phyloP scores from a whole-genome alignment of 176 grass and related monocot genomes.

The Hordeum marinum region DNA sequence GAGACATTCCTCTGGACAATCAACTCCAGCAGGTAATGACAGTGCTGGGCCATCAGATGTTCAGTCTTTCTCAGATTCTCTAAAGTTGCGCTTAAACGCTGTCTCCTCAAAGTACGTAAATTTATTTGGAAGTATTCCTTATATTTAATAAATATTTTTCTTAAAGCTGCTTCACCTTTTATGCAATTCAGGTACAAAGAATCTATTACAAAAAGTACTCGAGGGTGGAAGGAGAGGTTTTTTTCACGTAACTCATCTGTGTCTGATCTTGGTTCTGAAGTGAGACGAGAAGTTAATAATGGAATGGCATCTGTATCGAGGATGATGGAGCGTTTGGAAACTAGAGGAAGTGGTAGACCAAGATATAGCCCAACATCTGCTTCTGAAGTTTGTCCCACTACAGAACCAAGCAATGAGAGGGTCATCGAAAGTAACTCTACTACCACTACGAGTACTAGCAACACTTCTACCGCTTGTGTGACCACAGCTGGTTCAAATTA shows the following conservation, averaged over 20 bases:
- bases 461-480: constrained; percentile 36
- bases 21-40: constrained; percentile 54
- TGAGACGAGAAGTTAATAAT: constrained; percentile 84
- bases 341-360: constrained; percentile 56
- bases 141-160: not conserved
- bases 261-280: constrained; percentile 92
- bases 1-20: constrained; percentile 57
- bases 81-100: constrained; percentile 82
- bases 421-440: constrained; percentile 28
- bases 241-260: constrained; percentile 69
- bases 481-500: constrained; percentile 43
- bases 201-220: constrained; percentile 90
- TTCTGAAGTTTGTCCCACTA: constrained; percentile 15
- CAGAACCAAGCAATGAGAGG: constrained; percentile 34
- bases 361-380: constrained; percentile 31
- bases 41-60: constrained; percentile 70
- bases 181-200: constrained; percentile 77
- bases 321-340: constrained; percentile 92
- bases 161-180: constrained; percentile 8
- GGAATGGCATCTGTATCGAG: constrained; percentile 87
- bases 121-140: constrained; percentile 18
- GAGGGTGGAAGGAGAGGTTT: constrained; percentile 85
- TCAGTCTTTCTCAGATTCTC: constrained; percentile 77
- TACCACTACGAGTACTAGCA: constrained; percentile 24
- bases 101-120: constrained; percentile 73